Evolutionary conservation across 345 rosid species (phyloP).

Genomic region (Salix suchowensis): DNA sequence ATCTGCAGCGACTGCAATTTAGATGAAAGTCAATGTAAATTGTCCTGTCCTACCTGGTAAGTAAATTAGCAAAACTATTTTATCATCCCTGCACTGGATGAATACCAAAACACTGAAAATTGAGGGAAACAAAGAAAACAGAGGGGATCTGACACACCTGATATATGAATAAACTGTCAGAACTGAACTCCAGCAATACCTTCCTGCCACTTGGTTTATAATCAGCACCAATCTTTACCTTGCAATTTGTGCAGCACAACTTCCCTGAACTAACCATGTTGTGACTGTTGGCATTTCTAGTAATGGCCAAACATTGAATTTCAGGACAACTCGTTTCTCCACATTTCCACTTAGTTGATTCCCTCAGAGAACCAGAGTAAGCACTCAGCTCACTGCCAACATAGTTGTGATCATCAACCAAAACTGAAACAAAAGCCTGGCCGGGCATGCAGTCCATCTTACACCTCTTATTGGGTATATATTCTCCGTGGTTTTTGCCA

Average conservation of each 20-base stretch:
- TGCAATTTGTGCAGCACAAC: conserved; percentile 32
- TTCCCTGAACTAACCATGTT: conserved; percentile 34
- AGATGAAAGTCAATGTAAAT: conserved; percentile 14
- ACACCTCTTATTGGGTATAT: conserved; percentile 46
- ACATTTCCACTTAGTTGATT: conserved; percentile 11
- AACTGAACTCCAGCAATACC: conserved; percentile 58
- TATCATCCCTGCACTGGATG: not conserved
- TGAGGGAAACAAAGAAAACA: not conserved
- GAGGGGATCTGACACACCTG: conserved; percentile 34
- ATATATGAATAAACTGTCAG: conserved; percentile 36
- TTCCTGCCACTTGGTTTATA: conserved; percentile 33
- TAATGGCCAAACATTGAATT: conserved; percentile 50
- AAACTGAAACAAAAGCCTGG: conserved; percentile 12
- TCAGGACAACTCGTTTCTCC: conserved; percentile 24
- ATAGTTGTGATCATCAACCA: conserved; percentile 12
- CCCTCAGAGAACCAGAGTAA: conserved; percentile 5
- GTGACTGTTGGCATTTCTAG: conserved; percentile 33
- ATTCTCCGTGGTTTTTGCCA: conserved; percentile 20
- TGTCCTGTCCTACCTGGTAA: not conserved
- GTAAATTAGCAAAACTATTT: not conserved
- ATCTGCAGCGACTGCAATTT: conserved; percentile 63
- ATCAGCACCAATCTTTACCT: conserved; percentile 19
- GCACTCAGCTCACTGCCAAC: conserved; percentile 4
- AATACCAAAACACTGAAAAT: not conserved
- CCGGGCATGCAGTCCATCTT: conserved; percentile 30